Evolutionary conservation across 805 yeast species (phyloP).

Genomic region (Kurtzmaniella cleridarum): DNA sequence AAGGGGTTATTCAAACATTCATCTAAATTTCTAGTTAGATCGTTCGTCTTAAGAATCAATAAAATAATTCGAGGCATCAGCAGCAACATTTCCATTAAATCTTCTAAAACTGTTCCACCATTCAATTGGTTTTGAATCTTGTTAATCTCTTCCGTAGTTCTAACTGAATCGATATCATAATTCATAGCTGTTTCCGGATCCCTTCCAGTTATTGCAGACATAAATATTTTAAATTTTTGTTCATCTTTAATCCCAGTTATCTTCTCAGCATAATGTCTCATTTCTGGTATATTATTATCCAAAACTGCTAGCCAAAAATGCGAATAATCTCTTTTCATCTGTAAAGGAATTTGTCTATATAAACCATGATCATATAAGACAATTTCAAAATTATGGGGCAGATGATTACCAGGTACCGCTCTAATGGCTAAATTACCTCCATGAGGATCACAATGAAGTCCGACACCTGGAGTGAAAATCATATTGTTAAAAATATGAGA

Average conservation of each 20-base stretch:
- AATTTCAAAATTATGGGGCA: slow-evolving; percentile 78
- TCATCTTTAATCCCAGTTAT: slow-evolving; percentile 76
- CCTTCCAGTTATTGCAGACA: slow-evolving; percentile 93
- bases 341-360: slow-evolving; percentile 75
- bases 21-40: slow-evolving; percentile 83
- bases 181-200: slow-evolving; percentile 71
- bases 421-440: slow-evolving; percentile 93
- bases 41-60: slow-evolving; percentile 88
- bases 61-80: slow-evolving; percentile 81
- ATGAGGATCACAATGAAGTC: slow-evolving; percentile 97
- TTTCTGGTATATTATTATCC: slow-evolving; percentile 58
- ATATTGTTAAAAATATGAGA: slow-evolving; percentile 89
- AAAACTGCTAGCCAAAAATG: slow-evolving; percentile 88
- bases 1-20: slow-evolving; percentile 76
- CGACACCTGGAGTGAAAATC: slow-evolving; percentile 91
- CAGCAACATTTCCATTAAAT: slow-evolving; percentile 73
- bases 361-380: slow-evolving; percentile 92
- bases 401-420: slow-evolving; percentile 22
- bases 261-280: slow-evolving; percentile 68
- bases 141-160: slow-evolving; percentile 59
- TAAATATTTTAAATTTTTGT: slow-evolving; percentile 71
- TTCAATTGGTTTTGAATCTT: slow-evolving; percentile 62
- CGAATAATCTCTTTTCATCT: slow-evolving; percentile 77
- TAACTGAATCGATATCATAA: slow-evolving; percentile 48
- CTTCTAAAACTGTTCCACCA: slow-evolving; percentile 54